Conservation (phyloP, 2,329 filamentous ascomycete species). For the Emergomyces orientalis region DNA sequence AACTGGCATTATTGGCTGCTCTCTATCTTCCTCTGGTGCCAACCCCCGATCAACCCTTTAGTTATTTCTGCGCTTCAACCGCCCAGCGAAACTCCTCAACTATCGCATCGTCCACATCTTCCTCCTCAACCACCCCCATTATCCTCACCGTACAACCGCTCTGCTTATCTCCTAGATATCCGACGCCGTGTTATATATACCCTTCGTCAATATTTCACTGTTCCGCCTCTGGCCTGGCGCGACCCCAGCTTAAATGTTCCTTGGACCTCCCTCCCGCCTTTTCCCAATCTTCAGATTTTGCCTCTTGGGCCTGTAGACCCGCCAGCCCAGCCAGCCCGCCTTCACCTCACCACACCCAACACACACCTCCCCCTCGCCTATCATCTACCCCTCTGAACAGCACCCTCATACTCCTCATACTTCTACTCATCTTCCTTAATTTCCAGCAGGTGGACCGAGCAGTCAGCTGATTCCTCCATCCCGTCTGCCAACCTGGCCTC, state of each 20-base stretch:
- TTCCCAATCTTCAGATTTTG: not conserved
- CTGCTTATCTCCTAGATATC: not conserved
- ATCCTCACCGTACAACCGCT: not conserved
- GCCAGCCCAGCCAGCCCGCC: not conserved
- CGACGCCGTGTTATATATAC: not conserved
- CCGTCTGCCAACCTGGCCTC: constrained; percentile 7
- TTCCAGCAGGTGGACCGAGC: not conserved
- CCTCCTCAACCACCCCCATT: not conserved
- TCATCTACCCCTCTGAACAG: not conserved
- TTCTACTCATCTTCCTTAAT: not conserved
- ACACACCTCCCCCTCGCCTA: constrained; percentile 12
- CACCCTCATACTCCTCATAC: not conserved
- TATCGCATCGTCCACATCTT: not conserved
- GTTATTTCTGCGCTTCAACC: too few species aligned
- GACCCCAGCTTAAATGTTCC: not conserved
- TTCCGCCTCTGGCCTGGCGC: not conserved
- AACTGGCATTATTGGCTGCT: not conserved
- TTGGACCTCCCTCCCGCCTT: not conserved
- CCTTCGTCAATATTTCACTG: not conserved
- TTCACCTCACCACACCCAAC: not conserved
- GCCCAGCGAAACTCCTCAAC: too few species aligned
- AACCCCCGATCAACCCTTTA: not conserved
- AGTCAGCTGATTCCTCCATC: not conserved
- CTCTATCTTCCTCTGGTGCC: too few species aligned
- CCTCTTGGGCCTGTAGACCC: not conserved